phyloP scores from a whole-genome alignment of 148 eudicot genomes.

The Talinum fruticosum region DNA sequence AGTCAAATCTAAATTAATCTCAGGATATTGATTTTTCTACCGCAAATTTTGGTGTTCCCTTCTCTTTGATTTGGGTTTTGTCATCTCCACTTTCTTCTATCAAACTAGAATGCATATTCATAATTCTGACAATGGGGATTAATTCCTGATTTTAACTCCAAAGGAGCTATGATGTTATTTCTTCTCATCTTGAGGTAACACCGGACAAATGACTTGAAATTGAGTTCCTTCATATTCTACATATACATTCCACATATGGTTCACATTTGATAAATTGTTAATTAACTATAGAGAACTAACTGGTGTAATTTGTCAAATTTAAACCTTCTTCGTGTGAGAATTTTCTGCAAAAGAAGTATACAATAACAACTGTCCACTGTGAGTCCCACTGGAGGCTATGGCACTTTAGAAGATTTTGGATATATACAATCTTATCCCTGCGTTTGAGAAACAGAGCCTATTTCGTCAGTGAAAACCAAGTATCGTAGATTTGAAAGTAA shows the following conservation, averaged over 20 bases:
- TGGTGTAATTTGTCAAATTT: no score
- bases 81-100: not conserved
- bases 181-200: not conserved
- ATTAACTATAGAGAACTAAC: no score
- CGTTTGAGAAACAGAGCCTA: no score
- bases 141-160: slow-evolving; percentile 2
- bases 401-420: no score
- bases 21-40: not conserved
- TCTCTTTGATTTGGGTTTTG: not conserved
- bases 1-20: not conserved
- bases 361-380: no score
- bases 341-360: no score
- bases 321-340: no score
- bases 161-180: not conserved
- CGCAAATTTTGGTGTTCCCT: not conserved
- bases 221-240: not conserved
- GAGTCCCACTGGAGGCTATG: no score
- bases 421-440: no score
- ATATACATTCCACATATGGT: not conserved
- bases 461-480: not conserved
- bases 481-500: not conserved
- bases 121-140: not conserved
- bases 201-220: not conserved
- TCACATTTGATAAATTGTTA: not conserved
- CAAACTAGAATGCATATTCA: slow-evolving; percentile 8